A percentile compares a stretch with the other conserved stretches of the same genome.
Conservation (phyloP, 2,329 filamentous ascomycete genomes). For the Pyrenochaeta sp. region DNA sequence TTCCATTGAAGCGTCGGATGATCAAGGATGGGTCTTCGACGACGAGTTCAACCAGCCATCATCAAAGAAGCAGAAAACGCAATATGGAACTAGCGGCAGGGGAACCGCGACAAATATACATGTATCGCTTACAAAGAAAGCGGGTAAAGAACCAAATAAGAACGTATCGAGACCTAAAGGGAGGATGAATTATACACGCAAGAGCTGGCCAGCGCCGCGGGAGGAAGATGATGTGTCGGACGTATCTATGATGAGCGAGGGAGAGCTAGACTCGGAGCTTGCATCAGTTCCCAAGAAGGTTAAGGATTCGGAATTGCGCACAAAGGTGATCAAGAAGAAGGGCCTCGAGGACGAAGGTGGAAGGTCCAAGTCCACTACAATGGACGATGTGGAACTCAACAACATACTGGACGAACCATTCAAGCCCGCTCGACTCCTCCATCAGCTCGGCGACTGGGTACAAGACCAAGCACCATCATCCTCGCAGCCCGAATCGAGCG, state of each 20-base stretch:
- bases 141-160: not conserved
- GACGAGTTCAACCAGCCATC: not conserved
- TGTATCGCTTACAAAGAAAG: not conserved
- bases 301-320: constrained; percentile 15
- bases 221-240: constrained; percentile 8
- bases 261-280: constrained; percentile 6
- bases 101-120: constrained; percentile 10
- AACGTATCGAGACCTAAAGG: not conserved
- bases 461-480: constrained; percentile 18
- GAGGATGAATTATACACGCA: not conserved
- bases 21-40: constrained; percentile 8
- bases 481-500: constrained; percentile 26
- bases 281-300: not conserved
- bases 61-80: constrained; percentile 12
- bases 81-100: not conserved
- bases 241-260: constrained; percentile 8
- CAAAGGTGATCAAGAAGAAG: constrained; percentile 7
- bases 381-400: constrained; percentile 1
- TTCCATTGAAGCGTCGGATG: constrained; percentile 8
- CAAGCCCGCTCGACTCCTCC: constrained; percentile 18
- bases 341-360: not conserved
- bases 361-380: not conserved
- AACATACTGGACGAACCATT: constrained; percentile 2
- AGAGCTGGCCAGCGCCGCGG: not conserved
- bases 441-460: constrained; percentile 28